A percentile compares a stretch with the other conserved stretches of the same genome.
Conservation (phyloP, 495 filamentous ascomycete species). For the Paragyromitra xinjiangensis region DNA sequence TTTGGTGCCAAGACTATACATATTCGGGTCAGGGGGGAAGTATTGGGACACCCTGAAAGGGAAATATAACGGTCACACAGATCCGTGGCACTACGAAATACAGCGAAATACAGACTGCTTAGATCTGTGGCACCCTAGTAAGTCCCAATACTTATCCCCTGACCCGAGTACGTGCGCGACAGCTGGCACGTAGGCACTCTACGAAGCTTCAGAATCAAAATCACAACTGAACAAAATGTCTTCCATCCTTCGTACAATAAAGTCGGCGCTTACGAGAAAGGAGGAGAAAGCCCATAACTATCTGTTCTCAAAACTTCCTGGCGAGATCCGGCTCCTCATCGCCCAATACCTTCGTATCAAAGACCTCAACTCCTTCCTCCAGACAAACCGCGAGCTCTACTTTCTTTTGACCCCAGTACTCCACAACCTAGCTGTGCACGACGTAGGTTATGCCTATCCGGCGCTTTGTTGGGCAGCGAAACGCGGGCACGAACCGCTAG, state of each 20-base stretch:
- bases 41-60: too few species aligned
- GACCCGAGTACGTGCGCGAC: too few species aligned
- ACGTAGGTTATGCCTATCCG: background rate
- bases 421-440: background rate
- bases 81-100: too few species aligned
- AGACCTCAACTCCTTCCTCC: constrained; percentile 27
- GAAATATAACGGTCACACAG: too few species aligned
- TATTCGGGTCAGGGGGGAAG: too few species aligned
- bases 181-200: too few species aligned
- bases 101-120: too few species aligned
- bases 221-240: background rate
- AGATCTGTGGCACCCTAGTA: too few species aligned
- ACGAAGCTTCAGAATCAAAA: too few species aligned
- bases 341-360: background rate
- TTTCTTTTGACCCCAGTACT: background rate
- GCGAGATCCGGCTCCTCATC: constrained; percentile 5
- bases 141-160: too few species aligned
- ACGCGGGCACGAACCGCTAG: background rate
- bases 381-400: background rate
- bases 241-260: background rate
- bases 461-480: background rate
- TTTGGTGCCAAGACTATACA: too few species aligned
- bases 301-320: background rate
- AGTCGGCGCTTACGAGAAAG: background rate
- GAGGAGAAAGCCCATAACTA: background rate